A percentile compares a stretch with the other conserved stretches of the same genome.
Evolutionary conservation across 148 eudicot genomes (phyloP).

Genomic region (Camellia sinensis): DNA sequence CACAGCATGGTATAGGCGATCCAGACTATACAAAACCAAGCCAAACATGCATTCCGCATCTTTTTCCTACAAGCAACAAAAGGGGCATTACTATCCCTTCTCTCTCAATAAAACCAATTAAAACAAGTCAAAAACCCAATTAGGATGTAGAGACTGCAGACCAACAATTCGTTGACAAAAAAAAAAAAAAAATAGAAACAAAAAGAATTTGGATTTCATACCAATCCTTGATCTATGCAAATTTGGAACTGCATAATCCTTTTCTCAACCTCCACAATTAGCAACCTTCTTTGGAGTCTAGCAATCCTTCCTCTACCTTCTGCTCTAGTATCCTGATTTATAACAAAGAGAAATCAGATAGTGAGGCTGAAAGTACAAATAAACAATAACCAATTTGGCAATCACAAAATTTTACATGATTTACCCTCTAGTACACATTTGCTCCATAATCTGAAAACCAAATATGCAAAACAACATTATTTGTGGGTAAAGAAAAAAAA

Average conservation of each 20-base stretch:
- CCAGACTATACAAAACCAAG: slow-evolving; percentile 70
- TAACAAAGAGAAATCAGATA: slow-evolving; percentile 9
- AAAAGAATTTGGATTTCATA: slow-evolving; percentile 14
- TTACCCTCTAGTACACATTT: not conserved
- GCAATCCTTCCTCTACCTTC: slow-evolving; percentile 96
- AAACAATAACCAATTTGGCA: not conserved
- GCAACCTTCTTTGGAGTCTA: slow-evolving; percentile 78
- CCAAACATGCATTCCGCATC: slow-evolving; percentile 88
- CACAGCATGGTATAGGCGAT: slow-evolving; percentile 74
- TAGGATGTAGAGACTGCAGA: no score
- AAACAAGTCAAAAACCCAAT: not conserved
- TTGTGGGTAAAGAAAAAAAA: no score
- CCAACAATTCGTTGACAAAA: not conserved
- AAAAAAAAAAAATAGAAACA: not conserved
- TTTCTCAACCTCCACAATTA: slow-evolving; percentile 89
- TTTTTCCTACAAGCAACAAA: slow-evolving; percentile 48
- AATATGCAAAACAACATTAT: no score
- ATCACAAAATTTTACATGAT: not conserved
- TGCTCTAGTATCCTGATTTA: slow-evolving; percentile 75
- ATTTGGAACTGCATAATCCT: slow-evolving; percentile 73
- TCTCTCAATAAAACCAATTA: not conserved
- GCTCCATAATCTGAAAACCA: no score
- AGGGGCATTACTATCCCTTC: not conserved
- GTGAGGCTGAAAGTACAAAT: not conserved
- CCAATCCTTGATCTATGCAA: slow-evolving; percentile 75